Base-by-base conservation (phyloP, 1,284 basidiomycete species). In the Moesziomyces antarcticus region DNA sequence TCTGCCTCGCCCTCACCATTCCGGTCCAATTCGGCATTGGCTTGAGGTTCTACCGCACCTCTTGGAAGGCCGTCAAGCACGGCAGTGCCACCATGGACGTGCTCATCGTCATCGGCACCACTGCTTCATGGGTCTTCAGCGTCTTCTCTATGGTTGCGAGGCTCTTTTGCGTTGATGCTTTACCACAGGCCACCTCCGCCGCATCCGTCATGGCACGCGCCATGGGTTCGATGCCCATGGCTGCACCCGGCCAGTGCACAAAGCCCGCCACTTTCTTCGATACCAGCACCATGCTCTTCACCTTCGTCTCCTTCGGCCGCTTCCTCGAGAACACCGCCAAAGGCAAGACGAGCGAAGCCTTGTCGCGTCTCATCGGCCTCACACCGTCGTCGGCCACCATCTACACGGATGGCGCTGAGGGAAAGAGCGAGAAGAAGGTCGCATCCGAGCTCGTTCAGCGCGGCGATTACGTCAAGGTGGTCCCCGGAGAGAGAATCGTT, bases 221-320 rank as follows among this genome's bases (percentile, higher is more conserved):
- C 18, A 59, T 59, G 50, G 66, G 40, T n/a, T 57, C 58, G 51
- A 58, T 63, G 58, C 50, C 22, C 18, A 60, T 56, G 40, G 22
- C 41, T 8, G 22, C 51, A 14, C 56, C 68, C 3, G 88, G 89
- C 10, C 51, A 70, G 27, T 88, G 89, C 56, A 92, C 88, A 82
- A 90, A 89, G 40, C 96, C 97, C 0, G 89, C 92, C 82, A 90
- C 94, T 33, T 99, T 98, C 86, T 99, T 99, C 86, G 97, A 99
- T 86, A 99, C 97, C 1, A 95, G 93, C 79, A 97, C 95, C 18
- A 99, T 99, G 97, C 87, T 99, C 61, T 92, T 99, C 88, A 94
- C 91, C 85, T 99, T 99, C 83, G 93, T 98, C 77, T 94, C 93
- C 5, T 89, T 99, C 30, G 97, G 96, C 1, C 90, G 97, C 42